A percentile compares a stretch with the other conserved stretches of the same genome.
Conservation (phyloP, 2,329 filamentous ascomycete genomes). For the Bipolaris oryzae region DNA sequence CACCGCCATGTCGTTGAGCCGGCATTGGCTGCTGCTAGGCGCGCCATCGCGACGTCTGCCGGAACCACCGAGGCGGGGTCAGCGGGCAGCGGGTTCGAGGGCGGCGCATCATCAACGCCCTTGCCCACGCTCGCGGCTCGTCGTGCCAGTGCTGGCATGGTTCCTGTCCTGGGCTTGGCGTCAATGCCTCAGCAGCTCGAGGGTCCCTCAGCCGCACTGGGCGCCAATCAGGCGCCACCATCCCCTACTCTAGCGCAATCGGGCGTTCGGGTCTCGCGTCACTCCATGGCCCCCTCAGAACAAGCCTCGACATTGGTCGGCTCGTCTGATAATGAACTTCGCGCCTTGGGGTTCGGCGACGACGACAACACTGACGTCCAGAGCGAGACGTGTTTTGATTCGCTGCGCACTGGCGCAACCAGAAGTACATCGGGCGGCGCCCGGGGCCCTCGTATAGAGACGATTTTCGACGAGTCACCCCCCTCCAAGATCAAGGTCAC, state of each 20-base stretch:
- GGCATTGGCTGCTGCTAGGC: constrained; percentile 29
- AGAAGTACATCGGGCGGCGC: constrained; percentile 66
- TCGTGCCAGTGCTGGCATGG: constrained; percentile 21
- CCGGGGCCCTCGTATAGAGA: constrained; percentile 74
- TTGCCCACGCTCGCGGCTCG: constrained; percentile 31
- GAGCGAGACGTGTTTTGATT: constrained; percentile 79
- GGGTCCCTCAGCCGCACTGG: constrained; percentile 34
- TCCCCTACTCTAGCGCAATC: constrained; percentile 45
- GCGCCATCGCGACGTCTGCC: constrained; percentile 38
- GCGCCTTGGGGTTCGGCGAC: constrained; percentile 69
- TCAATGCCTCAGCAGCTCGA: constrained; percentile 43
- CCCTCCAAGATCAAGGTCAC: constrained; percentile 52
- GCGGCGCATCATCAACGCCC: constrained; percentile 29
- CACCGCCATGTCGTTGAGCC: constrained; percentile 48
- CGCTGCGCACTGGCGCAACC: constrained; percentile 72
- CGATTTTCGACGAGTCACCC: constrained; percentile 81
- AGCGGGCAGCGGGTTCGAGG: constrained; percentile 17
- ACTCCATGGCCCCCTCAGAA: constrained; percentile 64
- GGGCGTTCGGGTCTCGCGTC: constrained; percentile 54
- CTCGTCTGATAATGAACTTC: constrained; percentile 69
- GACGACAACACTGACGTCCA: constrained; percentile 80
- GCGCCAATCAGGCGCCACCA: constrained; percentile 43
- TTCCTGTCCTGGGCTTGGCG: constrained; percentile 33
- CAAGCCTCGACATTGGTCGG: constrained; percentile 69
- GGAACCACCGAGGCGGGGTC: constrained; percentile 23